Evolutionary conservation across 1,284 basidiomycete genomes (phyloP), one percentile per base, ranked within the genome.

Genomic region (Clitocybe nebularis): DNA sequence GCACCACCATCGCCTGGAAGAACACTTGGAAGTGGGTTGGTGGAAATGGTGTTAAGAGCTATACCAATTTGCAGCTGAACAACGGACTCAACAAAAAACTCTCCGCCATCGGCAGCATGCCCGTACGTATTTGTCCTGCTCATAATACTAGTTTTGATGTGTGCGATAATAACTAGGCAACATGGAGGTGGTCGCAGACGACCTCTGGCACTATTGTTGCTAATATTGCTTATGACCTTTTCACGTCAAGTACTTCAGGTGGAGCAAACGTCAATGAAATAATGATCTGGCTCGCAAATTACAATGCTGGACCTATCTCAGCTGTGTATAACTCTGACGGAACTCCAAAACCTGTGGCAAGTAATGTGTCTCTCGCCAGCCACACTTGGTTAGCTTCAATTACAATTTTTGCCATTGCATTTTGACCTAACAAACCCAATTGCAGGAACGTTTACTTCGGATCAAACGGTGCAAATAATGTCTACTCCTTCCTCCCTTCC

Each of bases 281-380:
- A 48, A 84, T 84, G 81, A 61, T 84, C 46, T 84, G 82, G 81
- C 68, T 83, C 10, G 78, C 67, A 4, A 78, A 75, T 55, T 69
- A 61, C 63, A 74, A 75, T 48, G 71, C 80, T 6, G 71, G 71
- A 2, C 81, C 81, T 3, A 81, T 83, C 51, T 77, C 77, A 13
- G 59, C 62, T 22, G 20, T 47, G 0, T 82, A 77, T 57, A 62
- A 62, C 51, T 58, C 68, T 1, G 46, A 66, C 25, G 79, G 79
- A 2, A 56, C 66, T n/a, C 70, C 80, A 0, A 54, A 66, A 23
- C 69, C 81, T 36, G 60, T 71, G 17, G 72, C 62, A 13, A 67
- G 56, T 19, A 65, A 62, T 48, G 44, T 83, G 23, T 58, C 53
- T 21, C 51, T 84, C 44, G 75, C 64, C n/a, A 75, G 72, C 8